Base-by-base conservation (phyloP, 2,329 filamentous ascomycete species). In the Botrytis medusae region DNA sequence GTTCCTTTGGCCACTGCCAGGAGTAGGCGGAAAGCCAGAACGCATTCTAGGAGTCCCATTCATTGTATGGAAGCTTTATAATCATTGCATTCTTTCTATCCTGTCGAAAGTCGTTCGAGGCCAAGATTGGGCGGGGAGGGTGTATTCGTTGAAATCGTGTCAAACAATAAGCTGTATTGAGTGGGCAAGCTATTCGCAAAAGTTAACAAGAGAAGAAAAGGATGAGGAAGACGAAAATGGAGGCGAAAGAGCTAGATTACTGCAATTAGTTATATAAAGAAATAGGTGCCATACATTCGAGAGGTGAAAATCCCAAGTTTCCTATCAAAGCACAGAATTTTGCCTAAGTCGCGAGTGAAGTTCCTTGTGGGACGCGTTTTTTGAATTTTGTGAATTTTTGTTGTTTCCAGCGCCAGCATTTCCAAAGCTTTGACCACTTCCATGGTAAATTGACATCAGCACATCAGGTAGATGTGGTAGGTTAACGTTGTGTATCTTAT, bases 11-110 rank as follows among this genome's bases (percentile, higher is more conserved):
- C 82, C 80, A 78, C 85, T 85, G 79, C 86, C 87, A 80, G 93
- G 93, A 78, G 93, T 95, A 80, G 89, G 86, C 82, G 93, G 93
- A 81, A 91, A 96, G 81, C 92, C 92, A 87, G 92, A 94, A 85
- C 91, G 90, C 85, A 94, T 86, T 85, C 91, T 92, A 84, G 91
- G 93, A 85, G 93, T 96, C 83, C 87, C 88, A 88, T 90, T 93
- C 93, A 73, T 73, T 51, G 42, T 67, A 32, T 42, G 34, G 29
- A 44, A 67, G n/a, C 14, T 44, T 48, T 65, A 72, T 44, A 46
- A 59, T 57, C 61, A 59, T 59, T 46, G 61, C 70, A 72, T 72
- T 46, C 46, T 72, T 44, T 40, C 95, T 95, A 84, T 78, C 78
- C 80, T 80, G 73, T 77, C 77, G 42, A 61, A 59, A 59, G 10